Conservation (phyloP, 495 filamentous ascomycete genomes). For the Echria macrotheca region DNA sequence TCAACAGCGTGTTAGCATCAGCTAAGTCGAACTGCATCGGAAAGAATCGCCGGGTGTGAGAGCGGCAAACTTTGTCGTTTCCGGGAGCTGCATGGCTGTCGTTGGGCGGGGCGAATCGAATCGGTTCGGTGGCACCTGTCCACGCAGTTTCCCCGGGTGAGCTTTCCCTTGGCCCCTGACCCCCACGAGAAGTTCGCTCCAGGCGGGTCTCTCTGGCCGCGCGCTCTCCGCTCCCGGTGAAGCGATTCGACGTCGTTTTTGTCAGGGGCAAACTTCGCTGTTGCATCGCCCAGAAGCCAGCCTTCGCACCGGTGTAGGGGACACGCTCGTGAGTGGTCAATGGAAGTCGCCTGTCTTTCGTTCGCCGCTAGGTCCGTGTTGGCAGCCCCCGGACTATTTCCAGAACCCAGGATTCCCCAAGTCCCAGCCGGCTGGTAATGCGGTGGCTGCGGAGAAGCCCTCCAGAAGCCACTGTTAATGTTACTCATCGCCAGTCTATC, state of each 20-base stretch:
- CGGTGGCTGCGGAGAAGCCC: background rate
- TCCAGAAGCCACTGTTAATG: background rate
- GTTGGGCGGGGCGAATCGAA: background rate
- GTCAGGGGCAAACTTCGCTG: background rate
- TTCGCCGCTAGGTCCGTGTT: background rate
- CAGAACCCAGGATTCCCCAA: conserved; percentile 7
- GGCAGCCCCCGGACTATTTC: conserved; percentile 3
- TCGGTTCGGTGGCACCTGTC: background rate
- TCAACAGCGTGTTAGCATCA: conserved; percentile 9
- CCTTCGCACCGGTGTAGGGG: background rate
- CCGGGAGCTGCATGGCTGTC: background rate
- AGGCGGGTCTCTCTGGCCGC: no score
- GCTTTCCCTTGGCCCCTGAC: background rate
- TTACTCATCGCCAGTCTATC: background rate
- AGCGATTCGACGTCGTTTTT: background rate
- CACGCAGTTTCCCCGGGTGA: background rate
- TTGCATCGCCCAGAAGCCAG: background rate
- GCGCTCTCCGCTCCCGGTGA: no score
- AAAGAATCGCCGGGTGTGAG: background rate
- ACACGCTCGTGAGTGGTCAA: background rate
- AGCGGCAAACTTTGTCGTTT: background rate
- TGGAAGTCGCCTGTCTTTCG: background rate
- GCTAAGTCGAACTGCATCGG: conserved; percentile 5
- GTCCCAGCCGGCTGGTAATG: conserved; percentile 4
- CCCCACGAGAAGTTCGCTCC: no score